Evolutionary conservation across 2,329 filamentous ascomycete species (phyloP).

Genomic region (Ilyonectria destructans): DNA sequence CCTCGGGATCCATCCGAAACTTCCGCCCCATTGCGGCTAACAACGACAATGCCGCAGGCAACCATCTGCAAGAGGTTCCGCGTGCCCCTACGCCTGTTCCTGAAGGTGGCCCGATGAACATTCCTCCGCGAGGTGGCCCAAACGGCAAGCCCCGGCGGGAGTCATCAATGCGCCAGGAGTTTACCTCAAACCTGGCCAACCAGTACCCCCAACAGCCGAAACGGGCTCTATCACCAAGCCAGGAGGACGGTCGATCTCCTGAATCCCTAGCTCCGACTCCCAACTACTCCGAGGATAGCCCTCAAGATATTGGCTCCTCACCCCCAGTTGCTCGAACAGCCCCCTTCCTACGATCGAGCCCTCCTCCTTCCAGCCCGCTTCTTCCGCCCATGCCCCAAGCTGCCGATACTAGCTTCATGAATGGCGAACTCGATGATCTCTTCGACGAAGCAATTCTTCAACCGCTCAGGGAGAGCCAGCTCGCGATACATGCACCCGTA

Average conservation of each 20-base stretch:
- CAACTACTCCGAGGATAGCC: conserved; percentile 75
- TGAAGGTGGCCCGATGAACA: conserved; percentile 54
- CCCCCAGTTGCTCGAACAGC: conserved; percentile 83
- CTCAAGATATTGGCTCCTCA: conserved; percentile 89
- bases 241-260: conserved; percentile 69
- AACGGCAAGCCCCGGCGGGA: conserved; percentile 68
- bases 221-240: conserved; percentile 60
- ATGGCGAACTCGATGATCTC: conserved; percentile 80
- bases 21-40: conserved; percentile 81
- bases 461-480: conserved; percentile 55
- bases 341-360: conserved; percentile 71
- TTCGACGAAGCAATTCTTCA: conserved; percentile 74
- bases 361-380: conserved; percentile 85
- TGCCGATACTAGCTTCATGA: conserved; percentile 89
- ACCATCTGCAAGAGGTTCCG: conserved; percentile 80
- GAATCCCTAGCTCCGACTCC: conserved; percentile 70
- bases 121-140: conserved; percentile 51
- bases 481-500: conserved; percentile 39
- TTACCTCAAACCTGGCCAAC: conserved; percentile 64
- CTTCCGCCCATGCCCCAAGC: conserved; percentile 78
- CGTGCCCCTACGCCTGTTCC: conserved; percentile 85
- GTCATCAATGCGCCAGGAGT: conserved; percentile 71
- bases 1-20: conserved; percentile 87
- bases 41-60: conserved; percentile 60
- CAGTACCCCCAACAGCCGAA: conserved; percentile 57